phyloP scores from a whole-genome alignment of 129 eudicot species.

The Ambrosia artemisiifolia region DNA sequence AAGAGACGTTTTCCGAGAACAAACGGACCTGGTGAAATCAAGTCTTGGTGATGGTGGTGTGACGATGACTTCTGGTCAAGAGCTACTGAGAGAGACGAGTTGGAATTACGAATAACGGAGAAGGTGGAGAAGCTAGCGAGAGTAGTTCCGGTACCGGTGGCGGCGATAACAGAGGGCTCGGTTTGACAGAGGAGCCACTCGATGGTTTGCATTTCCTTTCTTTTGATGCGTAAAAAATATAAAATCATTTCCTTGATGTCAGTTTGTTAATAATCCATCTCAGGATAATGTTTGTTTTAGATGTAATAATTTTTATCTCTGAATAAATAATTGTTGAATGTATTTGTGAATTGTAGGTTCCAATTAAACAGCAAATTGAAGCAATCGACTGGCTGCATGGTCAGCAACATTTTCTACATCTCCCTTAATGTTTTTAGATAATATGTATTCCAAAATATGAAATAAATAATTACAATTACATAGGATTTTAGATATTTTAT shows the following conservation, averaged over 20 bases:
- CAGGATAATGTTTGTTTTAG: constrained; percentile 16
- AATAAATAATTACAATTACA: no score
- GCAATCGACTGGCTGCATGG: constrained; percentile 86
- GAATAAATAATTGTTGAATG: neutral
- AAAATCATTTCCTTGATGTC: neutral
- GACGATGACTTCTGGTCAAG: constrained; percentile 49
- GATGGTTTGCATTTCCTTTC: constrained; percentile 43
- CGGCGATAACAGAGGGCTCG: constrained; percentile 91
- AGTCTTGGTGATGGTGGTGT: constrained; percentile 41
- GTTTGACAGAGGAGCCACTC: constrained; percentile 98
- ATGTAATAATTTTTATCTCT: neutral
- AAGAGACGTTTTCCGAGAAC: constrained; percentile 74
- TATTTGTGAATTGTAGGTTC: constrained; percentile 52
- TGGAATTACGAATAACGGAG: constrained; percentile 44
- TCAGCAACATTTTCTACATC: constrained; percentile 44
- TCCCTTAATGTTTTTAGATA: constrained; percentile 82
- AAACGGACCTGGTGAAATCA: constrained; percentile 58
- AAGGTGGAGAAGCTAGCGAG: constrained; percentile 87
- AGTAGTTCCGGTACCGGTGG: constrained; percentile 96
- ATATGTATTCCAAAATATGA: no score
- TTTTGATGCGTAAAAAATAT: neutral
- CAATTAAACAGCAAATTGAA: constrained; percentile 65
- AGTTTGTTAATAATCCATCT: neutral
- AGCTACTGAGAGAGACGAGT: constrained; percentile 46
- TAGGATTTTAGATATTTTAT: no score